These are phyloP conservation scores for Metschnikowia reukaufii DNA, from an alignment of 805 yeast genomes.

Conservation along the genomic window DNA sequence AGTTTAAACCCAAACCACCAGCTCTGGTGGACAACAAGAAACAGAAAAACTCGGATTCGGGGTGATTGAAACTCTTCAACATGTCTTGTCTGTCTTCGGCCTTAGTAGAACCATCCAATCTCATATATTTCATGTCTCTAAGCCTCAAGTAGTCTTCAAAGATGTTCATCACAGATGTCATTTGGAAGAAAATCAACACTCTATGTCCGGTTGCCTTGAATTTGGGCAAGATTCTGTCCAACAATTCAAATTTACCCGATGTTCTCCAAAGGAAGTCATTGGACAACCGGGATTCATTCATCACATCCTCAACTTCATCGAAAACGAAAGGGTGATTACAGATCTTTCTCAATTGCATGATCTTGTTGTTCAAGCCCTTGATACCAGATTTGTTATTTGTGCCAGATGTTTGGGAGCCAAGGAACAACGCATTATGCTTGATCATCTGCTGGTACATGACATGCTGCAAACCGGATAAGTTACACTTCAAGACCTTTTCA, in stretches of 20 bases:
- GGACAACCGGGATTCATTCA: slow-evolving; percentile 62
- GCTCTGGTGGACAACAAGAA: slow-evolving; percentile 83
- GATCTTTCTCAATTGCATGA: slow-evolving; percentile 82
- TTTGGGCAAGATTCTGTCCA: slow-evolving; percentile 75
- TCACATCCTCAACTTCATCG: slow-evolving; percentile 73
- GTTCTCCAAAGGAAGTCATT: slow-evolving; percentile 72
- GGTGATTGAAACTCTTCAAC: slow-evolving; percentile 73
- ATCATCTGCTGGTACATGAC: slow-evolving; percentile 76
- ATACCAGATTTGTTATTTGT: slow-evolving; percentile 56
- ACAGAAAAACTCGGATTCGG: slow-evolving; percentile 73
- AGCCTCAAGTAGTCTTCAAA: slow-evolving; percentile 80
- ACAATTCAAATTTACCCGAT: slow-evolving; percentile 77
- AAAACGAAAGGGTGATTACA: slow-evolving; percentile 88
- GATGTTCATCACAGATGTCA: slow-evolving; percentile 88
- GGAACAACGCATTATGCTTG: slow-evolving; percentile 65
- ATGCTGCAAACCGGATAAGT: slow-evolving; percentile 69
- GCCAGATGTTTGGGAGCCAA: slow-evolving; percentile 60
- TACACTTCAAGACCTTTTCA: slow-evolving; percentile 79
- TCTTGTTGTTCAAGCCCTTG: slow-evolving; percentile 76
- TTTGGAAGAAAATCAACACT: slow-evolving; percentile 80
- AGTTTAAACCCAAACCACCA: slow-evolving; percentile 83
- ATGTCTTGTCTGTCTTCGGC: slow-evolving; percentile 80
- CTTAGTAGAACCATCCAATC: slow-evolving; percentile 81
- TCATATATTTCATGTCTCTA: slow-evolving; percentile 64
- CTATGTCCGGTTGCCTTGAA: slow-evolving; percentile 73